These are phyloP conservation scores for Termitomyces sp. DNA, from an alignment of 768 basidiomycete species.

Conservation along the genomic window DNA sequence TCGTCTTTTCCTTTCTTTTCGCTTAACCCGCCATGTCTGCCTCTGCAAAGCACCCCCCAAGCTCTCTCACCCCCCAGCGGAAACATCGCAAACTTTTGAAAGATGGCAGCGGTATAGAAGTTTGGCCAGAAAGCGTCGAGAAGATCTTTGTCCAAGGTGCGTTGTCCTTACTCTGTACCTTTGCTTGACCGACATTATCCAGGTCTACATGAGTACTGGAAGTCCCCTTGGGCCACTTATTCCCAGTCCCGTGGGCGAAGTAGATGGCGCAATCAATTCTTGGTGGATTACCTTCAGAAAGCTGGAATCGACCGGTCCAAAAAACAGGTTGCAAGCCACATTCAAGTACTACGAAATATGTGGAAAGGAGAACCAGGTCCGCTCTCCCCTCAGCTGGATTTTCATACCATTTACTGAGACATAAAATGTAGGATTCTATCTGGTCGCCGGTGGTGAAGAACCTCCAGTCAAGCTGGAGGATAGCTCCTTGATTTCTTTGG, in stretches of 20 bases:
- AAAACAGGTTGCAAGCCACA: constrained; percentile 88
- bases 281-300: constrained; percentile 74
- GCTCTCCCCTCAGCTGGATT: constrained; percentile 11
- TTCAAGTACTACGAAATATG: constrained; percentile 82
- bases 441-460: constrained; percentile 79
- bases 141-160: constrained; percentile 71
- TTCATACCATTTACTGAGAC: constrained; percentile 7
- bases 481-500: constrained; percentile 36
- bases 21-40: constrained; percentile 14
- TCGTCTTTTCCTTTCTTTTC: constrained; percentile 14
- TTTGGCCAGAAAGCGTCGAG: constrained; percentile 80
- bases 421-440: constrained; percentile 53
- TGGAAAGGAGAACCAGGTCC: constrained; percentile 79
- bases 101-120: constrained; percentile 68
- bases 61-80: constrained; percentile 63
- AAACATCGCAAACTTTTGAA: constrained; percentile 84
- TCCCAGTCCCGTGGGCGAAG: constrained; percentile 67
- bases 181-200: constrained; percentile 1
- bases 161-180: constrained; percentile 5
- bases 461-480: constrained; percentile 60
- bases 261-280: constrained; percentile 80
- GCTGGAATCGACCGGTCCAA: constrained; percentile 68
- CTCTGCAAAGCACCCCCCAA: constrained; percentile 17
- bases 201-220: constrained; percentile 78
- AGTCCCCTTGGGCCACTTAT: constrained; percentile 75